These are phyloP conservation scores for Rhytidhysteron rufulum DNA, from an alignment of 2,329 filamentous ascomycete species.

Conservation along the genomic window DNA sequence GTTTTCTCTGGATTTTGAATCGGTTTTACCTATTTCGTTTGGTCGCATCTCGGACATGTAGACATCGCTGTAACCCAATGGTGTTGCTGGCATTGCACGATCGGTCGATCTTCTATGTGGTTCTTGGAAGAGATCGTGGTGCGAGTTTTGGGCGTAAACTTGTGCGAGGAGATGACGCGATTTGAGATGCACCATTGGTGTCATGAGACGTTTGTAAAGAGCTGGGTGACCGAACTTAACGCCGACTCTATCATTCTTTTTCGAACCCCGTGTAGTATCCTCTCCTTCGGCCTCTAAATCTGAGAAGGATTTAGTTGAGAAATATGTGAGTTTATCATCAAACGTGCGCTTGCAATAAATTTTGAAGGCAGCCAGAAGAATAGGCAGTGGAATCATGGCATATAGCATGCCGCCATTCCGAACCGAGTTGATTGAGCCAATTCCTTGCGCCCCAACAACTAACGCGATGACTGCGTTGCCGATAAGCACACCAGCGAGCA, in stretches of 20 bases:
- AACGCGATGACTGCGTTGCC: slow-evolving; percentile 75
- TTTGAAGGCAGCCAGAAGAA: slow-evolving; percentile 80
- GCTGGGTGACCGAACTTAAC: slow-evolving; percentile 86
- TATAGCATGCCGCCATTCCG: slow-evolving; percentile 55
- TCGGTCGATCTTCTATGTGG: slow-evolving; percentile 23
- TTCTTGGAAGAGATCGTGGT: slow-evolving; percentile 40
- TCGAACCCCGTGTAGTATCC: slow-evolving; percentile 24
- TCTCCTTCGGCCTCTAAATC: slow-evolving; percentile 48
- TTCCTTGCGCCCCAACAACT: slow-evolving; percentile 67
- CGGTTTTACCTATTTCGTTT: slow-evolving; percentile 50
- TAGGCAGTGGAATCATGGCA: slow-evolving; percentile 67
- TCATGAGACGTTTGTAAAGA: slow-evolving; percentile 61
- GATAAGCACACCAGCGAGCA: slow-evolving; percentile 76
- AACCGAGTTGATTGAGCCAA: slow-evolving; percentile 38
- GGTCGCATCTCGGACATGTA: slow-evolving; percentile 72
- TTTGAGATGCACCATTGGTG: slow-evolving; percentile 87
- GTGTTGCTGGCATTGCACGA: slow-evolving; percentile 47
- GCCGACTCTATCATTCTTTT: slow-evolving; percentile 58
- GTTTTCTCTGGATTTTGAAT: slow-evolving; percentile 3
- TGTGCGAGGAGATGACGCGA: slow-evolving; percentile 79
- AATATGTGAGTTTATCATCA: slow-evolving; percentile 76
- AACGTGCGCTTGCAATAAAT: slow-evolving; percentile 72
- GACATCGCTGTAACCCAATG: slow-evolving; percentile 73
- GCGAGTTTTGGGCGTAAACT: slow-evolving; percentile 76
- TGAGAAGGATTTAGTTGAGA: slow-evolving; percentile 57